These are phyloP conservation scores for Phyllosticta capitalensis DNA, from an alignment of 2,329 filamentous ascomycete genomes.

Conservation along the genomic window DNA sequence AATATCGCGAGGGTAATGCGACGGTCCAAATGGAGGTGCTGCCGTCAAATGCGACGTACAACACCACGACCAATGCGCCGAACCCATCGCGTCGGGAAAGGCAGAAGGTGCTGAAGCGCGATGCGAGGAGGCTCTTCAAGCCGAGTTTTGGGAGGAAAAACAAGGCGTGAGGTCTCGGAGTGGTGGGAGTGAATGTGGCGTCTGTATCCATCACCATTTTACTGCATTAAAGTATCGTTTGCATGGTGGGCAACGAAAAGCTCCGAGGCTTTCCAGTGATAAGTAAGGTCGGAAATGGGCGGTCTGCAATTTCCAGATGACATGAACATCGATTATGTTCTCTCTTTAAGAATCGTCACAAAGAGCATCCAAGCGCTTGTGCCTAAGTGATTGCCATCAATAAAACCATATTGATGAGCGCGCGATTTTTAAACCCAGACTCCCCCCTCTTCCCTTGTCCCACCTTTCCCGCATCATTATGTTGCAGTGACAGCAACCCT, in stretches of 20 bases:
- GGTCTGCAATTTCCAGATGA: too few relatives aligned
- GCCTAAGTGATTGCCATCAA: too few relatives aligned
- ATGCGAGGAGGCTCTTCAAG: slow-evolving; percentile 3
- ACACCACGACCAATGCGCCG: slow-evolving; percentile 34
- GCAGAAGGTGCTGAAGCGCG: background rate
- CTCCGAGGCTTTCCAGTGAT: too few relatives aligned
- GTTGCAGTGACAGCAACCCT: background rate
- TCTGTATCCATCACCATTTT: too few relatives aligned
- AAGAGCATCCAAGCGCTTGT: too few relatives aligned
- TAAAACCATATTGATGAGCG: too few relatives aligned
- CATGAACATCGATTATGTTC: too few relatives aligned
- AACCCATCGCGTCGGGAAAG: slow-evolving; percentile 18
- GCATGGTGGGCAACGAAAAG: too few relatives aligned
- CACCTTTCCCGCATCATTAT: background rate
- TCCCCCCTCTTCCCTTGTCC: too few relatives aligned
- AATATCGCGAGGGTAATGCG: slow-evolving; percentile 34
- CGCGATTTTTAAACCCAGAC: background rate
- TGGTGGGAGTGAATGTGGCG: background rate
- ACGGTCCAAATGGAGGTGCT: slow-evolving; percentile 38
- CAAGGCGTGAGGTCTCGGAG: background rate
- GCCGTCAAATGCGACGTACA: slow-evolving; percentile 39
- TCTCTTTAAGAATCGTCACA: too few relatives aligned
- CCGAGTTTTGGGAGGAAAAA: background rate
- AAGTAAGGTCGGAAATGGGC: too few relatives aligned
- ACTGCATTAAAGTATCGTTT: too few relatives aligned